phyloP scores from a whole-genome alignment of 768 basidiomycete genomes.

The Kwoniella sp. region DNA sequence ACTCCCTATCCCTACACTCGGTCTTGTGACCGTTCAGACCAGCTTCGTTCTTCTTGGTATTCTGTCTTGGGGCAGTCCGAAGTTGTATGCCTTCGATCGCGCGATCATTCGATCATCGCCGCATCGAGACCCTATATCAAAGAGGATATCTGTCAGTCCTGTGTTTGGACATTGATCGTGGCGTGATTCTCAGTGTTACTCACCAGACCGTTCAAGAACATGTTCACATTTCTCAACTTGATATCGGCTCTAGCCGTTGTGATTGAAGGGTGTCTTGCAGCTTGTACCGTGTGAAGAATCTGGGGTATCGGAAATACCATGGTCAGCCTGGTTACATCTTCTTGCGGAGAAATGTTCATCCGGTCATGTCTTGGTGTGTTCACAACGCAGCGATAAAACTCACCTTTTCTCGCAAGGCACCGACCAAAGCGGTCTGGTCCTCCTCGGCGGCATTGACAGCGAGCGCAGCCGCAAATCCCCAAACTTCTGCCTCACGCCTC shows the following conservation, averaged over 20 bases:
- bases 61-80: too few relatives aligned
- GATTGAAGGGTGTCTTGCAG: slow-evolving; percentile 72
- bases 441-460: slow-evolving; percentile 76
- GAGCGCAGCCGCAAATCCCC: slow-evolving; percentile 59
- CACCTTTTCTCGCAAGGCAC: slow-evolving; percentile 85
- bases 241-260: slow-evolving; percentile 67
- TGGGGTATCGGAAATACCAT: not conserved
- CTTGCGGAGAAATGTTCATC: too few relatives aligned
- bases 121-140: slow-evolving; percentile 33
- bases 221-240: slow-evolving; percentile 88
- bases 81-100: too few relatives aligned
- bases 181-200: too few relatives aligned
- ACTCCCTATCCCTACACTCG: too few relatives aligned
- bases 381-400: not conserved
- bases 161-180: not conserved
- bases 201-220: slow-evolving; percentile 60
- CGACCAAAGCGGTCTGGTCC: slow-evolving; percentile 86
- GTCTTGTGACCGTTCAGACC: too few relatives aligned
- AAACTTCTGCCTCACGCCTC: slow-evolving; percentile 52
- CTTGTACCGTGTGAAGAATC: slow-evolving; percentile 77
- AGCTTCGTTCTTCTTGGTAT: too few relatives aligned
- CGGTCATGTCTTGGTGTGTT: too few relatives aligned
- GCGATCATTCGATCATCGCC: slow-evolving; percentile 29
- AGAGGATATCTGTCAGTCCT: not conserved
- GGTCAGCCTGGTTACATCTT: slow-evolving; percentile 3